Percentiles rank a stretch among this genome's conserved stretches.
Conservation (phyloP, 202 grass and related monocot species). For the Eragrostis tef region DNA sequence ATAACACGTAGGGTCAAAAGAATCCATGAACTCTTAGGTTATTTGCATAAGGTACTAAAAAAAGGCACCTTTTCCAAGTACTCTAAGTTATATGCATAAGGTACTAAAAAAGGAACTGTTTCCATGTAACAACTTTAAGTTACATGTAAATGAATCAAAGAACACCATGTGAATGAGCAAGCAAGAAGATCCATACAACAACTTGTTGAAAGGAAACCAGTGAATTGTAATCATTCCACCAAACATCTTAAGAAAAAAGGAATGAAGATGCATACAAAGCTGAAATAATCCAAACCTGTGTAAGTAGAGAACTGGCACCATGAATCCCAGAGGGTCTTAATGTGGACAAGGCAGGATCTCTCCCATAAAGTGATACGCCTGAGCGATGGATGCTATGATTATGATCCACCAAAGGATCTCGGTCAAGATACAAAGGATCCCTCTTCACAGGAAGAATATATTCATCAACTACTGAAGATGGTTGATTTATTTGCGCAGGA, state of each 20-base stretch:
- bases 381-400: slow-evolving; percentile 66
- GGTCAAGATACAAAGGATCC: slow-evolving; percentile 68
- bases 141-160: not conserved
- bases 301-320: slow-evolving; percentile 63
- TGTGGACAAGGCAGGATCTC: slow-evolving; percentile 78
- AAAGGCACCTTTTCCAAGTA: not conserved
- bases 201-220: no score
- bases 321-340: slow-evolving; percentile 67
- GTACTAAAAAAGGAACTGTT: slow-evolving; percentile 24
- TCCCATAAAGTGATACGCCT: slow-evolving; percentile 82
- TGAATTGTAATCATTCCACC: no score
- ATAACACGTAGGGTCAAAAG: slow-evolving; percentile 64
- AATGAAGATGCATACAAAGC: no score
- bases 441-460: slow-evolving; percentile 68
- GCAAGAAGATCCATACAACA: not conserved
- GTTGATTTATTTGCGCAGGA: slow-evolving; percentile 55
- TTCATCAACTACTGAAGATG: slow-evolving; percentile 58
- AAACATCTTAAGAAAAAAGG: no score
- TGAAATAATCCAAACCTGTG: slow-evolving; percentile 61
- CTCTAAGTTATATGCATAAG: slow-evolving; percentile 67
- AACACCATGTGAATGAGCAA: slow-evolving; percentile 25
- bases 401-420: slow-evolving; percentile 65
- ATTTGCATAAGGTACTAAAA: slow-evolving; percentile 58
- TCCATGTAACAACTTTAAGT: slow-evolving; percentile 11
- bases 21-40: slow-evolving; percentile 46